Base-by-base conservation (phyloP, 1,284 basidiomycete genomes). In the Xerocomus amazonicus region DNA sequence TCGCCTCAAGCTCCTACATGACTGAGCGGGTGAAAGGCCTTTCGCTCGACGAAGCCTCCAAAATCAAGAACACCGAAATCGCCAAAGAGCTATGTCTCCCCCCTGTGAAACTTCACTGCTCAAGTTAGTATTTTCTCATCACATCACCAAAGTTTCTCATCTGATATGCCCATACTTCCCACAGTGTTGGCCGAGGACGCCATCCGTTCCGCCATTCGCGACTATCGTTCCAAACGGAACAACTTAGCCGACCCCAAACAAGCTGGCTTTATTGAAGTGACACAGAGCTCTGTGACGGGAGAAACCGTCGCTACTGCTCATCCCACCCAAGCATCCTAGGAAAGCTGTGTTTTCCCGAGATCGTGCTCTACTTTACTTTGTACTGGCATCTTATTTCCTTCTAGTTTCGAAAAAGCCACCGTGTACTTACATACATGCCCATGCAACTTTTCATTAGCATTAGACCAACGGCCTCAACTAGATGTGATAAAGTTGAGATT, bases 21-120 rank as follows among this genome's bases (percentile, higher is more conserved):
- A 99, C 96, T 16, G 96, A 99, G 75, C 88, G 94, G 45, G 95
- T 99, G 59, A 97, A 90, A 75, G 97, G 97, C 23, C 78, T 99
- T 59, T 87, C 87, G 14, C 74, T 99, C 49, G 95, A 98, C 50
- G 90, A 96, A 58, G 97, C 97, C 12, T 92, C 91, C 50, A 85
- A 88, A 66, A 97, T 99, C 65, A 97, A 95, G 74, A 99, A 99
- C 77, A 99, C 96, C 8, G 97, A 99, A 70, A 99, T 99, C 66
- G 97, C 97, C 9, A 95, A 97, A 74, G 95, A 98, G 71, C 72
- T 97, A 14, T 90, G 87, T 62, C 74, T 99, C 46, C 97, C 97
- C 9, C 97, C 97, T 38, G 97, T 99, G 66, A 99, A 99, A 71
- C 80, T 95, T 43, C 89, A 92, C 72, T 93, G 86, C 59, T 89